Evolutionary conservation across 2,329 filamentous ascomycete species (phyloP).

Genomic region (Aspergillus ochraceus): DNA sequence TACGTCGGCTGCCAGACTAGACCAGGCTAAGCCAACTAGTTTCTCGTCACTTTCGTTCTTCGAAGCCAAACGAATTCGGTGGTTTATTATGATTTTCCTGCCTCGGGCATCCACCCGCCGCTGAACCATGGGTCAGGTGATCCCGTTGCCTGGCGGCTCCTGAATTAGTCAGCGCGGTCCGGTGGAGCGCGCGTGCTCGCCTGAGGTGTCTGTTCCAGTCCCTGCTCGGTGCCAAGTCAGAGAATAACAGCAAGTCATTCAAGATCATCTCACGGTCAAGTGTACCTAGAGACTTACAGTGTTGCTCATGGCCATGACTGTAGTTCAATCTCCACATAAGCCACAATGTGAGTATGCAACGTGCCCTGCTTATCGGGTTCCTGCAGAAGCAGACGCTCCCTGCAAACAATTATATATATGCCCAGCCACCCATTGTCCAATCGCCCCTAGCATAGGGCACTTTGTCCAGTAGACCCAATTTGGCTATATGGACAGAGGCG

Average conservation of each 20-base stretch:
- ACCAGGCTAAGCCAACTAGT: not conserved
- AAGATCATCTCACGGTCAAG: no score
- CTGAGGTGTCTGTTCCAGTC: not conserved
- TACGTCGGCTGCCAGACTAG: not conserved
- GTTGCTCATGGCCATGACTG: no score
- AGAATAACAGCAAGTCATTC: no score
- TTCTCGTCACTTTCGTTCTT: not conserved
- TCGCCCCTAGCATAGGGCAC: not conserved
- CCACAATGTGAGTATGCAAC: not conserved
- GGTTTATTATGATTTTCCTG: not conserved
- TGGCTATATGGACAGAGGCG: no score
- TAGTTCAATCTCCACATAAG: not conserved
- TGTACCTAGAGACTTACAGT: no score
- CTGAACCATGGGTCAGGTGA: not conserved
- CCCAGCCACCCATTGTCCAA: not conserved
- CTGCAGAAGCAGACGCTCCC: not conserved
- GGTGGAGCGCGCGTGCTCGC: no score
- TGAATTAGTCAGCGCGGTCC: not conserved
- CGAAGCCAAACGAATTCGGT: not conserved
- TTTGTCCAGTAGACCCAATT: not conserved
- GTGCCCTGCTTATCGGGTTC: not conserved
- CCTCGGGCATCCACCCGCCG: not conserved
- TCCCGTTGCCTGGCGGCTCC: not conserved
- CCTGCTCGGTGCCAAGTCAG: no score
- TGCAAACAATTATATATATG: not conserved